phyloP scores from a whole-genome alignment of 805 yeast genomes.

The Kodamaea neixiangensis region DNA sequence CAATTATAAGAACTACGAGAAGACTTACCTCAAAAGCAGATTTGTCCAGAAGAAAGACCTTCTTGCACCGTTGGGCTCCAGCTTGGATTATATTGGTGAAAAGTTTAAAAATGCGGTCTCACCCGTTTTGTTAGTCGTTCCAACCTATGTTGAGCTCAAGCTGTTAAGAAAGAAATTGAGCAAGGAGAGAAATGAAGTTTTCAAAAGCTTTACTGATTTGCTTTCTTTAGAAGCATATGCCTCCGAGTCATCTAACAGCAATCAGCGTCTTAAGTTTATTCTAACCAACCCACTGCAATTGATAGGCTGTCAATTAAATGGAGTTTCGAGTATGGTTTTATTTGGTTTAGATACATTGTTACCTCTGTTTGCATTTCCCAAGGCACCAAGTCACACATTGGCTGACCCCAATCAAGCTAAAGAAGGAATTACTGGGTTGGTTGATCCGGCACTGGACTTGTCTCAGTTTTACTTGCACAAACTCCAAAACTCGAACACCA shows the following conservation, averaged over 20 bases:
- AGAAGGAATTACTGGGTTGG: slow-evolving; percentile 18
- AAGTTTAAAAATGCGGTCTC: background rate
- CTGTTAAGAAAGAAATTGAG: slow-evolving; percentile 5
- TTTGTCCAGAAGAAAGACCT: background rate
- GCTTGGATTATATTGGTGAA: background rate
- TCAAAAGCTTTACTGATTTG: background rate
- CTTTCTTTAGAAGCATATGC: background rate
- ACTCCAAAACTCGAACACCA: slow-evolving; percentile 8
- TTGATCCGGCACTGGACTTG: slow-evolving; percentile 23
- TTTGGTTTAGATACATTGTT: slow-evolving; percentile 23
- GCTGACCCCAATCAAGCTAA: background rate
- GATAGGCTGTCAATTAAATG: slow-evolving; percentile 14
- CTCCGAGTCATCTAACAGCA: slow-evolving; percentile 1
- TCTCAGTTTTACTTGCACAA: slow-evolving; percentile 19
- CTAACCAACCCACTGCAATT: slow-evolving; percentile 12
- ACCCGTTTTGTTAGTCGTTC: slow-evolving; percentile 20
- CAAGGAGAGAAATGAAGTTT: background rate
- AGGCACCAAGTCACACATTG: background rate
- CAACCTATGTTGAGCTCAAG: slow-evolving; percentile 13
- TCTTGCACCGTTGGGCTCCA: background rate
- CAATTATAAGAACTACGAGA: slow-evolving; percentile 4
- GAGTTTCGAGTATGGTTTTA: slow-evolving; percentile 17
- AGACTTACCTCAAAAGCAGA: slow-evolving; percentile 1
- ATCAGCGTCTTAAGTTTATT: slow-evolving; percentile 10
- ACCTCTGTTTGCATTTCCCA: slow-evolving; percentile 22